Evolutionary conservation across 2,329 filamentous ascomycete species (phyloP).

Genomic region (Tolypocladium capitatum): DNA sequence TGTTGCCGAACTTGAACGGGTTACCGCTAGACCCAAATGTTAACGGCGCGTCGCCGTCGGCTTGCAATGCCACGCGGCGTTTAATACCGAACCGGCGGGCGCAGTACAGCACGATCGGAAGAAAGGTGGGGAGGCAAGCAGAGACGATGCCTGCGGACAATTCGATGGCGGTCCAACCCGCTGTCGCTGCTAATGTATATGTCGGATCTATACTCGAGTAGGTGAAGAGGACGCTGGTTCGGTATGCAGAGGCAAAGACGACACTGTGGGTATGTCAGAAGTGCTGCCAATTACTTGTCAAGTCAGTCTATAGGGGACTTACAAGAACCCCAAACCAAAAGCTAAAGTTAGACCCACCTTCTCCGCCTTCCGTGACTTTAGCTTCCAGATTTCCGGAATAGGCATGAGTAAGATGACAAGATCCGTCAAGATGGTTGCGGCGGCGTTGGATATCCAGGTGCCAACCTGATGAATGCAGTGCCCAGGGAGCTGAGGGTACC

Average conservation of each 20-base stretch:
- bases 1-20: conserved; percentile 5
- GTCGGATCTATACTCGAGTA: conserved; percentile 25
- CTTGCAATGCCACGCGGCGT: conserved; percentile 9
- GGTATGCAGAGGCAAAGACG: conserved; percentile 33
- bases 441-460: conserved; percentile 36
- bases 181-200: conserved; percentile 32
- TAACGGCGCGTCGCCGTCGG: conserved; percentile 9
- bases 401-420: conserved; percentile 31
- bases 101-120: conserved; percentile 27
- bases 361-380: conserved; percentile 26
- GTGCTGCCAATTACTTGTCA: neutral
- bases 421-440: conserved; percentile 33
- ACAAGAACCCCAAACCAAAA: conserved; percentile 32
- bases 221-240: conserved; percentile 31
- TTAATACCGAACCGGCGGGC: conserved; percentile 28
- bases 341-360: conserved; percentile 30
- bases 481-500: conserved; percentile 30
- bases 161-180: conserved; percentile 35
- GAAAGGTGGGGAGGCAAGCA: conserved; percentile 38
- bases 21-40: conserved; percentile 10
- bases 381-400: conserved; percentile 29
- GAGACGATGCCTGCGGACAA: conserved; percentile 37
- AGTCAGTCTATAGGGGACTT: conserved; percentile 5
- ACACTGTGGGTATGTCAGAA: conserved; percentile 17
- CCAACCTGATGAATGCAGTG: conserved; percentile 35